These are phyloP conservation scores for Thalassiosira exigua DNA, from an alignment of 352 stramenopile genomes.

Conservation along the genomic window DNA sequence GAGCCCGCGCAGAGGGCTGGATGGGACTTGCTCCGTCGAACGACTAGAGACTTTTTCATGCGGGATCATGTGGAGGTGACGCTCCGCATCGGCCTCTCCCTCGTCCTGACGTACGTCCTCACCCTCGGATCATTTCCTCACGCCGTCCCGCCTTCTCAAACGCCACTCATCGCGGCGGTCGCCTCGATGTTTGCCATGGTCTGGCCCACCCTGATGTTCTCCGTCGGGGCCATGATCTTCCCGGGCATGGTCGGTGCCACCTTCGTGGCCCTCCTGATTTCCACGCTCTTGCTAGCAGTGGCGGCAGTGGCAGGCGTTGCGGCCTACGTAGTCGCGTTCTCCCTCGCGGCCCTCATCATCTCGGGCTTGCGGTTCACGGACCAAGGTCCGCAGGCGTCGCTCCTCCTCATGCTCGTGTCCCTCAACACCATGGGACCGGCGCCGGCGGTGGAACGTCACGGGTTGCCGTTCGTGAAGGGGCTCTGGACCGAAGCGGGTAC, in stretches of 20 bases:
- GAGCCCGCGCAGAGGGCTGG: too few species aligned
- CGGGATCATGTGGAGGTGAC: slow-evolving; percentile 33
- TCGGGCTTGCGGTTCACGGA: not conserved
- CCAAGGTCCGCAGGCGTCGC: not conserved
- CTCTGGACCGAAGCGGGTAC: not conserved
- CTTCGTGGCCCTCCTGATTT: not conserved
- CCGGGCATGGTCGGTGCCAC: not conserved
- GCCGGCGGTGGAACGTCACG: not conserved
- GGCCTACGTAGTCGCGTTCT: not conserved
- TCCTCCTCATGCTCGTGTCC: not conserved
- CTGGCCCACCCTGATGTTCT: not conserved
- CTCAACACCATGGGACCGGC: slow-evolving; percentile 2
- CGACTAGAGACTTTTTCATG: too few species aligned
- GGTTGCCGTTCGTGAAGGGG: not conserved
- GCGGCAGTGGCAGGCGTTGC: not conserved
- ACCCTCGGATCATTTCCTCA: slow-evolving; percentile 7
- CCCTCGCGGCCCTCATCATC: not conserved
- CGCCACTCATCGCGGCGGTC: not conserved
- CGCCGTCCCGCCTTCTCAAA: not conserved
- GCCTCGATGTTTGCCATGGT: not conserved
- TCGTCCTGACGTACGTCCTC: not conserved
- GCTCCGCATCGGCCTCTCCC: not conserved
- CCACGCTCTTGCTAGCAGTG: not conserved
- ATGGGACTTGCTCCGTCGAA: too few species aligned
- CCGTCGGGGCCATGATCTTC: not conserved